Base-by-base conservation (phyloP, 768 basidiomycete species). In the Boletus rubroflammeus region DNA sequence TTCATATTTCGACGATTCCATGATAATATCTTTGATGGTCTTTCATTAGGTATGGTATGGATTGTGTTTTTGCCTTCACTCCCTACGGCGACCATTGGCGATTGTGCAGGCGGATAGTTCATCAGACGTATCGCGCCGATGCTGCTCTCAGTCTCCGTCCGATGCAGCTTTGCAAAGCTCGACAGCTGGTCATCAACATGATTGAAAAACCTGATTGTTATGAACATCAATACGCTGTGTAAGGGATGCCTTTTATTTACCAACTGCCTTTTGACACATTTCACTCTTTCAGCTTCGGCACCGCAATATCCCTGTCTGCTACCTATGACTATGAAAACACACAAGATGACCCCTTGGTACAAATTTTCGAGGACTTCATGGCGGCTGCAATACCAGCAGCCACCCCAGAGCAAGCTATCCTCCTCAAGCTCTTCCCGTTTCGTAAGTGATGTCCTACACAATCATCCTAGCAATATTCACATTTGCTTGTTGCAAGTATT, bases 401-500 rank as follows among this genome's bases (percentile, higher is more conserved):
- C 35, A 38, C 26, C 3, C 41, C 35, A 15, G 56, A 53, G 28
- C 19, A 15, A 15, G 53, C 56, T 3, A 17, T 34, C 32, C 8
- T 57, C 10, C 28, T 55, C 17, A 45, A n/a, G 21, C 0, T 49
- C 3, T 57, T 50, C 34, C 57, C 55, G 0, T 58, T 57, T 26
- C 26, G 56, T 57, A 17, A 48, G 57, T 4, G 11, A 39, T 13
- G 1, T 10, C 14, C 5, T n/a, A 10, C n/a, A n/a, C 25, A 6
- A n/a, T 26, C 42, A n/a, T 10, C 17, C 5, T 25, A 25, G 35
- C 11, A 6, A 19, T 35, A 25, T 17, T 11, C 8, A 47, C 23
- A 15, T 31, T 32, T 14, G 2, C 31, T 15, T 2, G 31, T 32
- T 15, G 38, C 15, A 13, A 67, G 67, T 68, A 26, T 56, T 62